Evolutionary conservation across 805 yeast genomes (phyloP).

Genomic region (Wickerhamomyces subpelliculosus): DNA sequence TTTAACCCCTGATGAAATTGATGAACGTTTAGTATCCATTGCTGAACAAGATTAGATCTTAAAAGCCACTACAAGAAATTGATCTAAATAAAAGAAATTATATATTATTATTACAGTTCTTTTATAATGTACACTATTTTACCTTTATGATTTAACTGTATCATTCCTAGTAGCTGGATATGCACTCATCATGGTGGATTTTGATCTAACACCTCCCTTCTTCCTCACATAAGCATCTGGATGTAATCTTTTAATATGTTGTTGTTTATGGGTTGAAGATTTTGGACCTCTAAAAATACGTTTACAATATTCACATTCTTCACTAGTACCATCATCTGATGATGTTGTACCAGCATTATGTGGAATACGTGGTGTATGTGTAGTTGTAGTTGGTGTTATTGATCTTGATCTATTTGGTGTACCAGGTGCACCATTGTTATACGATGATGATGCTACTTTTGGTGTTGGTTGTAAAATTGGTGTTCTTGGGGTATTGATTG

Average conservation of each 20-base stretch:
- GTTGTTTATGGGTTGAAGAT: constrained; percentile 41
- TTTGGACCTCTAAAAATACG: constrained; percentile 39
- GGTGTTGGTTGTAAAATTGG: no score
- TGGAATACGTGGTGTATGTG: constrained; percentile 1
- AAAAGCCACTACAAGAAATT: no score
- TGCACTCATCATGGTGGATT: no score
- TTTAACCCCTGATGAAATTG: constrained; percentile 81
- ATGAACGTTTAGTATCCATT: constrained; percentile 86
- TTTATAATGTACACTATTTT: not conserved
- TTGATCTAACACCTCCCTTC: constrained; percentile 38
- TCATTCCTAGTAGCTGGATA: no score
- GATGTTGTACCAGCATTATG: constrained; percentile 16
- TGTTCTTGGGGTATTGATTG: no score
- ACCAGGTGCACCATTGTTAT: no score
- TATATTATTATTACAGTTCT: no score
- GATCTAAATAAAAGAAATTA: no score
- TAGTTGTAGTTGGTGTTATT: not conserved
- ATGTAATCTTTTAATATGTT: constrained; percentile 39
- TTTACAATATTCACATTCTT: constrained; percentile 35
- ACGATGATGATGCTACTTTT: no score
- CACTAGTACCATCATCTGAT: constrained; percentile 19
- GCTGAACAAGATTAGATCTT: constrained; percentile 96
- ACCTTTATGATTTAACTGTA: no score
- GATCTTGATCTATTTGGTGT: not conserved
- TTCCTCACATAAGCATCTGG: constrained; percentile 39